Conservation (phyloP, 768 basidiomycete species). For the Pleurotus tuoliensis region DNA sequence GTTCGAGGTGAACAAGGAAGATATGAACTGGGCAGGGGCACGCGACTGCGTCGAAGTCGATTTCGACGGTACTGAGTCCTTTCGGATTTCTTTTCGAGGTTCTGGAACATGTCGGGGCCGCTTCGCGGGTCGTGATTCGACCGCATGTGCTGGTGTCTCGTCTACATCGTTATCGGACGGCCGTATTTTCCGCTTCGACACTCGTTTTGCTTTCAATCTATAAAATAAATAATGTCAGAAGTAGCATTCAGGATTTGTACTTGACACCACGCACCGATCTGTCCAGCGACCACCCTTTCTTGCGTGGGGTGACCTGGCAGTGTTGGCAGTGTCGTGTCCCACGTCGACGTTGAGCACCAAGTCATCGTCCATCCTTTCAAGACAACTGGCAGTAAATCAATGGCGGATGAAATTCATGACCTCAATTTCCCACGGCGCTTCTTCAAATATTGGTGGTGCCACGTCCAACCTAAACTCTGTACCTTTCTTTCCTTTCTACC, state of each 20-base stretch:
- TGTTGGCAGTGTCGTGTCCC: slow-evolving; percentile 26
- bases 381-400: background rate
- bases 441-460: slow-evolving; percentile 2
- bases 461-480: background rate
- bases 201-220: slow-evolving; percentile 75
- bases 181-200: slow-evolving; percentile 53
- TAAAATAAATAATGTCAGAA: slow-evolving; percentile 13
- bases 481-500: slow-evolving; percentile 21
- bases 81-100: slow-evolving; percentile 6
- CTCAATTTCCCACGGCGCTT: slow-evolving; percentile 9
- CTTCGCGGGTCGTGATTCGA: slow-evolving; percentile 43
- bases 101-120: slow-evolving; percentile 31
- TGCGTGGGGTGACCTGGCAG: slow-evolving; percentile 14
- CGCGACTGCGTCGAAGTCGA: slow-evolving; percentile 19
- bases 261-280: slow-evolving; percentile 53
- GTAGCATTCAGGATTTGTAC: slow-evolving; percentile 10
- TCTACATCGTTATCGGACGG: slow-evolving; percentile 26
- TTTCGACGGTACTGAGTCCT: slow-evolving; percentile 14
- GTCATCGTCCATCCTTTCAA: slow-evolving; percentile 60
- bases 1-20: slow-evolving; percentile 85
- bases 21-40: slow-evolving; percentile 65
- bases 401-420: slow-evolving; percentile 4
- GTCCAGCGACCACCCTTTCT: slow-evolving; percentile 74
- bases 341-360: slow-evolving; percentile 70
- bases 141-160: slow-evolving; percentile 13